Percentiles rank a stretch among this genome's conserved stretches.
Conservation (phyloP, 1,284 basidiomycete species). For the Ceratobasidium sp. region DNA sequence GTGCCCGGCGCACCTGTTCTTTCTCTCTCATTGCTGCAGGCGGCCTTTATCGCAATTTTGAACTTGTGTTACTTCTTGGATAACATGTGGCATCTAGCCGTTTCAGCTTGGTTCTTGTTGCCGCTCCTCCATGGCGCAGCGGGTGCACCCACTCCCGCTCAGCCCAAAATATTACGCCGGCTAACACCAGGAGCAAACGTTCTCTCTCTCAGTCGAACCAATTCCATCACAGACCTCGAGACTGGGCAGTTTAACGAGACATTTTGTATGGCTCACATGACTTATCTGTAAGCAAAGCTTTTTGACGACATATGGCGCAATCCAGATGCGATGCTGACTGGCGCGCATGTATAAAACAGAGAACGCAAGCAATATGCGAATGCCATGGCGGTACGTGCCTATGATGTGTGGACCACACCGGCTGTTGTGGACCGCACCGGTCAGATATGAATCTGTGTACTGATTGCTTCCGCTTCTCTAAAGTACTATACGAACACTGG, state of each 20-base stretch:
- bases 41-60: background rate
- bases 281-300: constrained; percentile 21
- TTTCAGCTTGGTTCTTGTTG: background rate
- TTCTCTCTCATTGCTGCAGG: constrained; percentile 16
- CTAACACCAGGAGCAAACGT: constrained; percentile 15
- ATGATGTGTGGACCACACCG: background rate
- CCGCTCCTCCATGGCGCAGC: background rate
- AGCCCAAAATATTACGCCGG: constrained; percentile 29
- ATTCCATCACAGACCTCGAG: constrained; percentile 30
- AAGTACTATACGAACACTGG: constrained; percentile 33
- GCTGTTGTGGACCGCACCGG: constrained; percentile 10
- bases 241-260: constrained; percentile 34
- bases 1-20: constrained; percentile 33
- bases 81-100: constrained; percentile 6
- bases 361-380: constrained; percentile 35
- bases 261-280: constrained; percentile 35
- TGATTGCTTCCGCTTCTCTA: constrained; percentile 6
- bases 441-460: background rate
- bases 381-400: constrained; percentile 24
- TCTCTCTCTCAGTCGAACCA: constrained; percentile 31
- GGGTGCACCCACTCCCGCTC: constrained; percentile 25
- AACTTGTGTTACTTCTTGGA: background rate
- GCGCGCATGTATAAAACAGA: constrained; percentile 10
- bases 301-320: constrained; percentile 1
- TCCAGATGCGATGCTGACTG: background rate